Base-by-base conservation (phyloP, 2,329 filamentous ascomycete species). In the Parafenestella ontariensis region DNA sequence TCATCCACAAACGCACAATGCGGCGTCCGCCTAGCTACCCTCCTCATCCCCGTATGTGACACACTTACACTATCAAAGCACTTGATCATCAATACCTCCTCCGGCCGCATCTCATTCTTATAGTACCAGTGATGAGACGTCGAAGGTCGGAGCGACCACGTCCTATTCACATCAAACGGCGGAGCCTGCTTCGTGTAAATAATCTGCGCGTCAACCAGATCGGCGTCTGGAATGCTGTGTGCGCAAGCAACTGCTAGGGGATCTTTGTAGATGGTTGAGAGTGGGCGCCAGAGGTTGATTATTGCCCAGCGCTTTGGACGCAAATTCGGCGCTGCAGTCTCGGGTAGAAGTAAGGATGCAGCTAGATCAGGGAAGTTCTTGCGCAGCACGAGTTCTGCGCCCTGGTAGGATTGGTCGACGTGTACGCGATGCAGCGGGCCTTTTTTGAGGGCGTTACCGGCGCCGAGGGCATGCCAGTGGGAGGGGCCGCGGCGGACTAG, bases 381-480 rank as follows among this genome's bases (percentile, higher is more conserved):
- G 49, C 65, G 65, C 78, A 80, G 18, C 4, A 42, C 13, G 20
- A 26, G 15, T 42, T 26, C 23, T 3, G 23, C 40, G 11, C 40
- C 40, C 4, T 26, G 13, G 23, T 42, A 9, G 11, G 82, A 80
- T 68, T 85, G 82, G 69, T 85, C 83, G 56, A 85, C 82, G 69
- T 85, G 83, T 3, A 83, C 81, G 5, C 79, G 76, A 54, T 78
- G 75, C 2, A 82, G 78, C 1, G 77, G 79, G 0, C 75, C 77
- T 8, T 77, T 77, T 39, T 72, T 65, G 0, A 50, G 36, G 20
- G 62, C 54, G 77, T 77, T 58, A 18, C 52, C 52, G 11, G 60
- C 49, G 37, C 52, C 47, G 20, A 55, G 52, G 17, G 47, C 13
- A 34, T 58, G 55, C 52, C 52, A 58, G 39, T 56, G 24, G 5